Evolutionary conservation across 2,329 filamentous ascomycete genomes (phyloP), one percentile per base, ranked within the genome.

Genomic region (Colletotrichum tropicicola): DNA sequence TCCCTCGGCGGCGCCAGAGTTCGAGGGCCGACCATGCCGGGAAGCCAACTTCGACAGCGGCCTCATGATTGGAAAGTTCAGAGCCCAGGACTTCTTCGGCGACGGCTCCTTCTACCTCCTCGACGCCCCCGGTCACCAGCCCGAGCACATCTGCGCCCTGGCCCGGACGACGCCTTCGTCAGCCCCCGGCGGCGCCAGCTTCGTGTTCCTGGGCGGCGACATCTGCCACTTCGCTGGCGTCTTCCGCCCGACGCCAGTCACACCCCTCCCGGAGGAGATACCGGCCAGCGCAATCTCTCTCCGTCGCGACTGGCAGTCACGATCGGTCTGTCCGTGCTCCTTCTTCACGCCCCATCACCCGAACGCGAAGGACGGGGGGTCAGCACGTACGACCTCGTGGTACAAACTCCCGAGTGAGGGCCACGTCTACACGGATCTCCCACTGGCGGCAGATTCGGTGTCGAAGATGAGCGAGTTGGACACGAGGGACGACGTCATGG

Each of bases 41-140:
- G 69, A 70, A 27, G 52, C 70, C 7, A 49, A 63, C 21, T 68
- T 73, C 44, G 68, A 68, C 30, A 8, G 23, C 17, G 62, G 35
- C 7, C 30, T 69, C 25, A 60, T 44, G 25, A 69, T 77, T 37
- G 79, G 79, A 4, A 67, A 72, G 8, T 82, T 80, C 68, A 70
- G 70, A 12, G 80, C 80, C 0, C 59, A 76, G n/a, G 79, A 82
- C 55, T 80, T 75, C 60, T 81, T 81, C 39, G 73, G 72, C 10
- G 79, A 82, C 44, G 79, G 78, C 1, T 76, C 72, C 8, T 73
- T 82, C 45, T 81, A 80, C 55, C 65, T 82, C n/a, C 70, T 82
- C 5, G 76, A 80, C 32, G 70, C 69, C 2, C 68, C 71, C 3
- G 68, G 71, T 0, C 71, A 72, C 28, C 65, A 68, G 1, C 45